These are phyloP conservation scores for Psilocybe cyanescens DNA, from an alignment of 768 basidiomycete species.

Conservation along the genomic window DNA sequence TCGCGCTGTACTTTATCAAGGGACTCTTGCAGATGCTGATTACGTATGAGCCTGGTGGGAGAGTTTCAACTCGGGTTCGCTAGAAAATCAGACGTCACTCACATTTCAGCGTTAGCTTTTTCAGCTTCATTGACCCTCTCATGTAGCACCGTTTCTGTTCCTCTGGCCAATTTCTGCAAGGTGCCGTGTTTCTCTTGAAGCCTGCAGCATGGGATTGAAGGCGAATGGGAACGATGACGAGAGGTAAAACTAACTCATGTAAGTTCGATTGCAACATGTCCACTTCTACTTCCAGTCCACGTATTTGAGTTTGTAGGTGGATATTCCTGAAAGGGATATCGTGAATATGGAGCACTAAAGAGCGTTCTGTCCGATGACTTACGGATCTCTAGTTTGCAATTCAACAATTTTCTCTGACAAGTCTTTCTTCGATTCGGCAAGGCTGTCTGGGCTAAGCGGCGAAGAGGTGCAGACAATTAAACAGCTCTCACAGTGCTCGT, in stretches of 20 bases:
- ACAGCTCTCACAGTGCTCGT: slow-evolving; percentile 24
- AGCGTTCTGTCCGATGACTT: background rate
- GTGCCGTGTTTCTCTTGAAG: slow-evolving; percentile 2
- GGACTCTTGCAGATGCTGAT: background rate
- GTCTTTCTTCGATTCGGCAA: slow-evolving; percentile 25
- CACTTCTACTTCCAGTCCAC: slow-evolving; percentile 5
- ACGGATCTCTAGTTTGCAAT: slow-evolving; percentile 14
- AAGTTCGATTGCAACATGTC: slow-evolving; percentile 5
- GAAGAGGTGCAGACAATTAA: background rate
- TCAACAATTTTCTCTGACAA: slow-evolving; percentile 11
- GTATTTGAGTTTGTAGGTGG: slow-evolving; percentile 9
- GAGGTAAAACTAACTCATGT: slow-evolving; percentile 9
- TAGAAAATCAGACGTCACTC: background rate
- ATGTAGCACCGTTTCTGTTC: background rate
- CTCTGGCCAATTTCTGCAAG: background rate
- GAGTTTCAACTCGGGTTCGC: background rate
- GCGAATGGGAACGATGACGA: too few relatives aligned
- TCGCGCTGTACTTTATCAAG: background rate
- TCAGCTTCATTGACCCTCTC: slow-evolving; percentile 7
- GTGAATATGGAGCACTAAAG: background rate
- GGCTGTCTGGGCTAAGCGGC: slow-evolving; percentile 13
- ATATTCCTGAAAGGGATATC: slow-evolving; percentile 9
- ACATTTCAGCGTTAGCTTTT: slow-evolving; percentile 12
- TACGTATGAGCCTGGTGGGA: background rate
- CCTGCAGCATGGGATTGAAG: background rate